Conservation (phyloP, 2,329 filamentous ascomycete species). For the Triangularia setosa region DNA sequence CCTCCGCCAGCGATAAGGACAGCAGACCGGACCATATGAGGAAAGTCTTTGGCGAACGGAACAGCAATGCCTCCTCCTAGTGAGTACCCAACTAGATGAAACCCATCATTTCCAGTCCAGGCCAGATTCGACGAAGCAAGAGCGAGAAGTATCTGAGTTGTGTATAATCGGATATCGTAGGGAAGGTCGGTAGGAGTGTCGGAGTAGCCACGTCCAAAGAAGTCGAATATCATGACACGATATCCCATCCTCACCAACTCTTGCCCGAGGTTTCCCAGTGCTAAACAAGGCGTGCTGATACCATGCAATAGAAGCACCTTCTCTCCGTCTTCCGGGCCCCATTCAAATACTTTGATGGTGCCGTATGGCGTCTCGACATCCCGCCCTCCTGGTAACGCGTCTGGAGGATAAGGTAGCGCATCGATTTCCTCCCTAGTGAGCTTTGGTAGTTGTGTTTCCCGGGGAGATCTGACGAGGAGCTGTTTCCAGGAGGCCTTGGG, state of each 20-base stretch:
- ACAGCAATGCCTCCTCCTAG: constrained; percentile 72
- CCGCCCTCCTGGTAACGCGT: constrained; percentile 64
- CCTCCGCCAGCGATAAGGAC: constrained; percentile 66
- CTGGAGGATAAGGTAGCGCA: constrained; percentile 60
- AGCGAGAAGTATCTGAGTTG: constrained; percentile 60
- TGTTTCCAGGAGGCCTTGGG: constrained; percentile 1
- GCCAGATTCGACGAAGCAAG: constrained; percentile 58
- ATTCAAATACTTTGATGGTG: constrained; percentile 71
- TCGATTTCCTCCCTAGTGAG: constrained; percentile 36
- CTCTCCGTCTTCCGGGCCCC: constrained; percentile 66
- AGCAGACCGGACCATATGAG: constrained; percentile 58
- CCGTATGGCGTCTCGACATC: constrained; percentile 70
- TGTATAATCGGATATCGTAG: constrained; percentile 63
- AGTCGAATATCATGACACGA: constrained; percentile 75
- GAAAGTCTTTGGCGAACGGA: constrained; percentile 66
- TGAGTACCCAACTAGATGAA: constrained; percentile 74
- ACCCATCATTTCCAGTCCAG: constrained; percentile 54
- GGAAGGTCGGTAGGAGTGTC: constrained; percentile 59
- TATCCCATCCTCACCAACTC: constrained; percentile 58
- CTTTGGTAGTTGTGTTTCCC: constrained; percentile 38
- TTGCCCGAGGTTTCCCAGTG: constrained; percentile 62
- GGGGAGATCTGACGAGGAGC: constrained; percentile 38
- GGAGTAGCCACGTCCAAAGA: constrained; percentile 75
- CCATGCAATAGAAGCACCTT: constrained; percentile 76
- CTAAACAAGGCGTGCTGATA: constrained; percentile 72